Evolutionary conservation across 2,329 filamentous ascomycete species (phyloP).

Genomic region (Fusarium pilosicola): DNA sequence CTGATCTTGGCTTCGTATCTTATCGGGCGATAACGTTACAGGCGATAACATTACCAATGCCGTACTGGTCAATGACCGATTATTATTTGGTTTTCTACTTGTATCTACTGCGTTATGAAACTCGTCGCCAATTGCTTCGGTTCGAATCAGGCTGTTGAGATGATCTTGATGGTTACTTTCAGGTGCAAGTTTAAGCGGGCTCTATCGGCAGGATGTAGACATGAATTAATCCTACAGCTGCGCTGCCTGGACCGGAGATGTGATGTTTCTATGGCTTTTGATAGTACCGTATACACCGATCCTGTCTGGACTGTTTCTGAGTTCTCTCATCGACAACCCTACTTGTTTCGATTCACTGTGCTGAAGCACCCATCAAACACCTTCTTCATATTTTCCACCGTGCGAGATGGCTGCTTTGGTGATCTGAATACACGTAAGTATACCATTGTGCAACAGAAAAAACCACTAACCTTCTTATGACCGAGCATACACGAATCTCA

Average conservation of each 20-base stretch:
- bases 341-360: not conserved
- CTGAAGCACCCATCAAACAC: not conserved
- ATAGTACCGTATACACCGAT: accelerated
- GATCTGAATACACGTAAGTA: not conserved
- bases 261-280: not conserved
- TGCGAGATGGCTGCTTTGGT: accelerated
- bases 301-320: accelerated
- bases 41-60: not conserved
- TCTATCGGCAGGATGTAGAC: not conserved
- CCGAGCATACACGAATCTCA: not conserved
- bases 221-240: not conserved
- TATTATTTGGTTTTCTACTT: too few relatives aligned
- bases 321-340: not conserved
- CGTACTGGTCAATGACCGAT: too few relatives aligned
- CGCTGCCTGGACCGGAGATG: accelerated
- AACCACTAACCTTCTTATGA: not conserved
- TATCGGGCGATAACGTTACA: not conserved
- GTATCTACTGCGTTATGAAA: too few relatives aligned
- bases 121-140: too few relatives aligned
- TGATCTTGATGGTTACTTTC: too few relatives aligned
- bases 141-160: too few relatives aligned
- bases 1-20: not conserved
- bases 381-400: not conserved
- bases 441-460: accelerated
- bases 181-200: too few relatives aligned